Conservation (phyloP, 2,329 filamentous ascomycete genomes). For the Exutisphaerella laricina region DNA sequence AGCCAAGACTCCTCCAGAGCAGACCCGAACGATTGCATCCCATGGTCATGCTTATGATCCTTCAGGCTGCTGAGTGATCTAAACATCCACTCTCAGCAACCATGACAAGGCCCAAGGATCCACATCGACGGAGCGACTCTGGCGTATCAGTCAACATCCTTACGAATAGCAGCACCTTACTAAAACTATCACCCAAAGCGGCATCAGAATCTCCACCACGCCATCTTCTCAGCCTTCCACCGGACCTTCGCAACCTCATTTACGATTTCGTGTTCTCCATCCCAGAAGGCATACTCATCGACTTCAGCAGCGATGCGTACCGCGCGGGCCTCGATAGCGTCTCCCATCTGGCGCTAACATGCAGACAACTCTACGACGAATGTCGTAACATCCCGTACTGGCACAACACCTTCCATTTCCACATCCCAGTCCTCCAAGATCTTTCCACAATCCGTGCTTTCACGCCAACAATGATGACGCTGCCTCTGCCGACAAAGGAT, state of each 20-base stretch:
- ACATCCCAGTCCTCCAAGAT: slow-evolving; percentile 15
- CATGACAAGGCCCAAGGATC: not conserved
- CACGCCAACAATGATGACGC: slow-evolving; percentile 2
- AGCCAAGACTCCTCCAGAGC: not conserved
- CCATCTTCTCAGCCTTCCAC: slow-evolving; percentile 10
- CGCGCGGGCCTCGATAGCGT: not conserved
- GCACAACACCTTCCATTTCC: slow-evolving; percentile 18
- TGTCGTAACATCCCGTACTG: slow-evolving; percentile 14
- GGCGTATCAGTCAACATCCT: not conserved
- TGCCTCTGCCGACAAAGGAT: slow-evolving; percentile 7
- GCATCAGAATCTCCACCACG: not conserved
- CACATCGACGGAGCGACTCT: not conserved
- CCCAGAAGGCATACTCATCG: slow-evolving; percentile 12
- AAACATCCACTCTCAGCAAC: not conserved
- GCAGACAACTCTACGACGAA: slow-evolving; percentile 14
- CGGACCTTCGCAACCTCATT: slow-evolving; percentile 18
- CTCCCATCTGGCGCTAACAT: slow-evolving; percentile 13
- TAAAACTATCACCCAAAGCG: not conserved
- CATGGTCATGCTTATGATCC: not conserved
- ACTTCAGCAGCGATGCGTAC: slow-evolving; percentile 6
- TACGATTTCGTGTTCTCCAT: slow-evolving; percentile 13
- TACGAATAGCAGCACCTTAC: not conserved
- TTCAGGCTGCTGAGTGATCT: not conserved
- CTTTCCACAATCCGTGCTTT: slow-evolving; percentile 3
- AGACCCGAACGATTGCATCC: not conserved